Percentiles rank a stretch among this genome's conserved stretches.
phyloP scores from a whole-genome alignment of 495 filamentous ascomycete genomes.

The Podospora tetraspora region DNA sequence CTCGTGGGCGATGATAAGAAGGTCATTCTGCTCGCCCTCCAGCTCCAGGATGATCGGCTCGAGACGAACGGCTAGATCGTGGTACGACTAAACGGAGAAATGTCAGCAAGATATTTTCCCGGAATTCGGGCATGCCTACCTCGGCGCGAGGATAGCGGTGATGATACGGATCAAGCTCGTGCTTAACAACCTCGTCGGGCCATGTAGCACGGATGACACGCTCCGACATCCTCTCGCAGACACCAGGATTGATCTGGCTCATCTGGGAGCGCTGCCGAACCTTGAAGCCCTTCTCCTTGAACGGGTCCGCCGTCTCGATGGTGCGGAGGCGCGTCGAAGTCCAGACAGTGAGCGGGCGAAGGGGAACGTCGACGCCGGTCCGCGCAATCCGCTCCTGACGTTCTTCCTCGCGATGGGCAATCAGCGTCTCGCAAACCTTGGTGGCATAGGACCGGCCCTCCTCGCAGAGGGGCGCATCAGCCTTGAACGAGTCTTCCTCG shows the following conservation, averaged over 20 bases:
- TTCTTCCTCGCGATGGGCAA: slow-evolving; percentile 77
- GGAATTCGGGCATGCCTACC: slow-evolving; percentile 42
- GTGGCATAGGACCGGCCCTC: slow-evolving; percentile 80
- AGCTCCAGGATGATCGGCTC: slow-evolving; percentile 98
- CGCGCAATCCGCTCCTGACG: slow-evolving; percentile 60
- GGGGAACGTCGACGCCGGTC: slow-evolving; percentile 60
- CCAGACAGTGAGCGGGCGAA: slow-evolving; percentile 86
- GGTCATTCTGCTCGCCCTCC: slow-evolving; percentile 92
- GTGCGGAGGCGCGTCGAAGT: slow-evolving; percentile 87
- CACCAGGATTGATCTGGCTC: slow-evolving; percentile 93
- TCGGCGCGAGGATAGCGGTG: slow-evolving; percentile 94
- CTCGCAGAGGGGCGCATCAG: slow-evolving; percentile 75
- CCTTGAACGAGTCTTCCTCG: slow-evolving; percentile 84
- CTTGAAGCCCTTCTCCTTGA: slow-evolving; percentile 71
- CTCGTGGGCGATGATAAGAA: slow-evolving; percentile 97
- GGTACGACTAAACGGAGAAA: slow-evolving; percentile 68
- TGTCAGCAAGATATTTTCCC: slow-evolving; percentile 11
- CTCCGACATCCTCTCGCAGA: slow-evolving; percentile 83
- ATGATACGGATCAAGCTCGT: slow-evolving; percentile 93
- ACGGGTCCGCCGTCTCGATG: slow-evolving; percentile 80
- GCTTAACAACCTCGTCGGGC: slow-evolving; percentile 85
- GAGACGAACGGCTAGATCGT: slow-evolving; percentile 94
- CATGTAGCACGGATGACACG: slow-evolving; percentile 71
- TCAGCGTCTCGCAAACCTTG: slow-evolving; percentile 78
- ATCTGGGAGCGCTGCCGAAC: slow-evolving; percentile 89